Evolutionary conservation across 2,329 filamentous ascomycete genomes (phyloP), one percentile per base, ranked within the genome.

Genomic region (Davidsoniella virescens): DNA sequence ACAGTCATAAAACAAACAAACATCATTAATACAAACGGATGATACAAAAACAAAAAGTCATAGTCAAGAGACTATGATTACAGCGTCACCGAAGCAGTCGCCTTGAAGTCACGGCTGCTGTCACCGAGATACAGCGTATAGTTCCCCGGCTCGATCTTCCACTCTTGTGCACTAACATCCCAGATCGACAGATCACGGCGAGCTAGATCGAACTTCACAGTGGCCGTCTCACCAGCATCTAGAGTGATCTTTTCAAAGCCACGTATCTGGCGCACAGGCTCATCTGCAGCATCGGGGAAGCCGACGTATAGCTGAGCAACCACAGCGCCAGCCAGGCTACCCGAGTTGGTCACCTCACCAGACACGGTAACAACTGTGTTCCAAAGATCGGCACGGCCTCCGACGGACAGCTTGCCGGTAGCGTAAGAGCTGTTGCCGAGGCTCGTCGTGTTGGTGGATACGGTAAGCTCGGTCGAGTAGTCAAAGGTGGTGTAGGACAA

Each of bases 131-230:
- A 67, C 5, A 75, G 50, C 3, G 54, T 57, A 52, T 72, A 73
- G 10, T 61, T 58, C 0, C 71, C 72, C 16, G 59, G 62, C 49
- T 64, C 66, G 51, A 78, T 57, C 42, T 66, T 65, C 80, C 80
- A 84, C 57, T 73, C 71, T 63, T 83, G 78, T 25, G 67, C 68
- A 1, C 59, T 63, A 4, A 72, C 68, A 58, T 83, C 76, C 80
- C 80, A 84, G 18, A 76, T 67, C 60, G 78, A 82, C 45, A 84
- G 58, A 57, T 84, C 80, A 53, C 78, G 71, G 38, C 80, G 68
- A 17, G 70, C 80, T 39, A 84, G 59, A 20, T 66, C 59, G 51
- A 84, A 74, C 0, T 57, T 61, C 0, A 79, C 63, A 0, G 63
- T 68, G 12, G 64, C 61, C 17, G 62, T 67, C 53, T 68, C 60